phyloP scores from a whole-genome alignment of 164 flowering plant species.

The Berberis thunbergii region DNA sequence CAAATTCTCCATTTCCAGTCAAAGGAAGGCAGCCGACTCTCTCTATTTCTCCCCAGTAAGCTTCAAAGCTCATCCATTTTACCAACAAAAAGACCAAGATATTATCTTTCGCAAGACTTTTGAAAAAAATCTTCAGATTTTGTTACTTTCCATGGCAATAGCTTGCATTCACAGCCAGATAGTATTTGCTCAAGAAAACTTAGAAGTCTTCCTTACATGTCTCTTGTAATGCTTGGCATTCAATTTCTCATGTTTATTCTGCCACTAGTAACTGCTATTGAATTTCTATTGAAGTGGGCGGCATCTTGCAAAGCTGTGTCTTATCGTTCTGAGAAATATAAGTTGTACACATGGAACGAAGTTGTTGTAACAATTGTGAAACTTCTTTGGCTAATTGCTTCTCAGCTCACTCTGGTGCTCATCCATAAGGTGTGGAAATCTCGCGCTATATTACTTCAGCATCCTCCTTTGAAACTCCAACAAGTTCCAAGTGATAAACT shows the following conservation, averaged over 20 bases:
- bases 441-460: neutral
- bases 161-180: neutral
- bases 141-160: neutral
- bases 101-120: neutral
- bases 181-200: neutral
- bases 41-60: neutral
- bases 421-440: neutral
- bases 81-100: neutral
- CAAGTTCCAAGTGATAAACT: neutral
- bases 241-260: neutral
- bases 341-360: neutral
- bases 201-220: no score
- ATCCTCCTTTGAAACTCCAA: neutral
- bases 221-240: neutral
- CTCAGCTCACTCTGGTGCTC: neutral
- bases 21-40: neutral
- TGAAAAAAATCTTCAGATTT: neutral
- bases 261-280: neutral
- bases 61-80: neutral
- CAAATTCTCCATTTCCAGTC: neutral
- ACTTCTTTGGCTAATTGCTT: neutral
- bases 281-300: neutral
- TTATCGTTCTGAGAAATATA: conserved; percentile 27
- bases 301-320: neutral
- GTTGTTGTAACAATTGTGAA: neutral